phyloP scores from a whole-genome alignment of 2,329 filamentous ascomycete species.

The Apiospora phragmitis region DNA sequence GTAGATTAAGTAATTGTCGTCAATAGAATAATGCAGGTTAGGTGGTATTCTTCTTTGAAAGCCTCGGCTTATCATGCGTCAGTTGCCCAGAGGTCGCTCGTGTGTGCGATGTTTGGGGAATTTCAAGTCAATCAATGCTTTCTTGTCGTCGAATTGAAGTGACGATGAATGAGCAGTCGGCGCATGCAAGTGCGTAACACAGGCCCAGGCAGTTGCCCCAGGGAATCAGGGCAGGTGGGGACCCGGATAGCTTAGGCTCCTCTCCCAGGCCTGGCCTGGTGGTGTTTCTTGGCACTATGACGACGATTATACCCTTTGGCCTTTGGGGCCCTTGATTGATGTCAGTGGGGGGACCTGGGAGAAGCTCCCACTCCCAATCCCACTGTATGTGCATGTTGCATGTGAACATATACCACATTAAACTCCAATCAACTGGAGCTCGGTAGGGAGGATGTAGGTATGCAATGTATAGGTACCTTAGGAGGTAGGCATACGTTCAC shows the following conservation, averaged over 20 bases:
- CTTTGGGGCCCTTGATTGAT: too few relatives aligned
- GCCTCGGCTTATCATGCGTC: background rate
- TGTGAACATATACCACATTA: too few relatives aligned
- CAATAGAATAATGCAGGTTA: background rate
- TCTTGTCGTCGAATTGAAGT: background rate
- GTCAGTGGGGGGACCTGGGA: background rate
- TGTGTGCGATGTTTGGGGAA: background rate
- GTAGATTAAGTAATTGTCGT: background rate
- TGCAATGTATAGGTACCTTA: too few relatives aligned
- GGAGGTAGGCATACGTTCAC: too few relatives aligned
- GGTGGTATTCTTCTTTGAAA: background rate
- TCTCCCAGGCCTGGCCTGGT: background rate
- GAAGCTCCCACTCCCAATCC: background rate
- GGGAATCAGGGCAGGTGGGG: conserved; percentile 2
- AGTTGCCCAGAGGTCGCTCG: background rate
- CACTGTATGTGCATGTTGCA: too few relatives aligned
- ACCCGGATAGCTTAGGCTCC: background rate
- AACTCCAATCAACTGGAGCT: too few relatives aligned
- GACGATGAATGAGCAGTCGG: background rate
- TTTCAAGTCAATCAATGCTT: background rate
- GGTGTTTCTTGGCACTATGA: conserved; percentile 1
- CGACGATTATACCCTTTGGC: background rate
- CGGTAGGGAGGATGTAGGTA: too few relatives aligned
- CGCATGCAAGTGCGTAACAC: conserved; percentile 8
- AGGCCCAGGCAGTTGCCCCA: background rate